phyloP scores from a whole-genome alignment of 805 yeast species.

The Yarrowia sp. region DNA sequence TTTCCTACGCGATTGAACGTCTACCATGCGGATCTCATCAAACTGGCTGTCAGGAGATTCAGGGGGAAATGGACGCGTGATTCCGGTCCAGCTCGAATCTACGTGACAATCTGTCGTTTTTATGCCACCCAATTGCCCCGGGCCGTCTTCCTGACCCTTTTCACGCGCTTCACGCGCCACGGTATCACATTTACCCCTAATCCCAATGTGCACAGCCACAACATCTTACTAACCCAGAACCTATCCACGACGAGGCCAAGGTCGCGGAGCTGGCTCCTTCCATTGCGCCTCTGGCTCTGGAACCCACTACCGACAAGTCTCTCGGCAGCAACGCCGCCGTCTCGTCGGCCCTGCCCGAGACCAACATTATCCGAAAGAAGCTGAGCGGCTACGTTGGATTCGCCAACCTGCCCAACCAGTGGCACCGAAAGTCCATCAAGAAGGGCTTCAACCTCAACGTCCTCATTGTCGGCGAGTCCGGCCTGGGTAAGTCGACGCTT shows the following conservation, averaged over 20 bases:
- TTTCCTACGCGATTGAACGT: too few relatives aligned
- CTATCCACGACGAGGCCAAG: constrained; percentile 21
- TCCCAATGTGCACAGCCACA: too few relatives aligned
- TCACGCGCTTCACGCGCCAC: neutral
- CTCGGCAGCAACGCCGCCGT: constrained; percentile 23
- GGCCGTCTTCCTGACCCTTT: neutral
- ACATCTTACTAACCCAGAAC: constrained; percentile 7
- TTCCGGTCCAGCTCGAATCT: too few relatives aligned
- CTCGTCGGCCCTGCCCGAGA: constrained; percentile 27
- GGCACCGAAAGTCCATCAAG: constrained; percentile 92
- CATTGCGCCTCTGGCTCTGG: constrained; percentile 20
- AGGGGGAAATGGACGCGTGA: neutral
- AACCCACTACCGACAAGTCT: constrained; percentile 26
- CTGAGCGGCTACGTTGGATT: constrained; percentile 93
- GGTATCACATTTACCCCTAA: neutral
- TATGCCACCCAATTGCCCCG: too few relatives aligned
- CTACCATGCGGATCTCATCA: too few relatives aligned
- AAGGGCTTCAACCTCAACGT: constrained; percentile 86
- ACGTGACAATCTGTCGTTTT: too few relatives aligned
- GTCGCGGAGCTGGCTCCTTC: constrained; percentile 26
- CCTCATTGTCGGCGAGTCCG: constrained; percentile 79
- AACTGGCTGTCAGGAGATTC: too few relatives aligned
- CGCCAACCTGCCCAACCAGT: constrained; percentile 95
- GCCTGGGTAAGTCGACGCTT: constrained; percentile 89
- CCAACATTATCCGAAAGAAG: constrained; percentile 47